Percentiles rank a stretch among this genome's conserved stretches.
These are phyloP conservation scores for Rubia occidens DNA, from an alignment of 305 asterid species.

Conservation along the genomic window DNA sequence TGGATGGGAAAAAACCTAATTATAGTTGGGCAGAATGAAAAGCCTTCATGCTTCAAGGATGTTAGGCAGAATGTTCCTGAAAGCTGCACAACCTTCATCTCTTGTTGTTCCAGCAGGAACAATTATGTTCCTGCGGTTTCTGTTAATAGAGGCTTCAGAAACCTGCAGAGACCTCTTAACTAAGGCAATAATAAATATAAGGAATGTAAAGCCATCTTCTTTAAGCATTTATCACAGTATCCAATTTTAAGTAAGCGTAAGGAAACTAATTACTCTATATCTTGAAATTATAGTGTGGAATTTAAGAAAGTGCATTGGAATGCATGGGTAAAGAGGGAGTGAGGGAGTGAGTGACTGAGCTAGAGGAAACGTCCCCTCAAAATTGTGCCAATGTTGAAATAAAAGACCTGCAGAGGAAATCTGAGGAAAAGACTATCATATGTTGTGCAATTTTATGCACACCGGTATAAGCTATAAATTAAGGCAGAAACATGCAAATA, in stretches of 20 bases:
- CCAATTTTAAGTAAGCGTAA: too few species aligned
- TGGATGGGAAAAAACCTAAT: not conserved
- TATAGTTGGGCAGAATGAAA: slow-evolving; percentile 55
- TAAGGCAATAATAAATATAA: not conserved
- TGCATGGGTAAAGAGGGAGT: too few species aligned
- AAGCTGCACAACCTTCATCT: slow-evolving; percentile 93
- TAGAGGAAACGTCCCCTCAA: slow-evolving; percentile 93
- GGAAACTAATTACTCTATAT: too few species aligned
- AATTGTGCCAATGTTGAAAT: slow-evolving; percentile 81
- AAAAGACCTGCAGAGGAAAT: slow-evolving; percentile 56
- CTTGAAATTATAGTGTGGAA: too few species aligned
- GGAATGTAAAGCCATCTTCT: not conserved
- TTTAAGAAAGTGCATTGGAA: too few species aligned
- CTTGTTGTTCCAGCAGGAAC: slow-evolving; percentile 79
- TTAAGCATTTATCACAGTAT: too few species aligned
- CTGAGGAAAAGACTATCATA: too few species aligned
- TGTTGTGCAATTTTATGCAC: too few species aligned
- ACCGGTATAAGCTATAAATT: too few species aligned
- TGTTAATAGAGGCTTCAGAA: slow-evolving; percentile 90
- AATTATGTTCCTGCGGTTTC: slow-evolving; percentile 92
- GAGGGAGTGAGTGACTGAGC: not conserved
- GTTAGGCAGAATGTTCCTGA: slow-evolving; percentile 80
- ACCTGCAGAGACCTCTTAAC: slow-evolving; percentile 31
- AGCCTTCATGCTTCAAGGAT: slow-evolving; percentile 77
- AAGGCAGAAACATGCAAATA: too few species aligned